Evolutionary conservation across 192 early-diverging fungal species (phyloP).

Genomic region (Mortierella hygrophila): DNA sequence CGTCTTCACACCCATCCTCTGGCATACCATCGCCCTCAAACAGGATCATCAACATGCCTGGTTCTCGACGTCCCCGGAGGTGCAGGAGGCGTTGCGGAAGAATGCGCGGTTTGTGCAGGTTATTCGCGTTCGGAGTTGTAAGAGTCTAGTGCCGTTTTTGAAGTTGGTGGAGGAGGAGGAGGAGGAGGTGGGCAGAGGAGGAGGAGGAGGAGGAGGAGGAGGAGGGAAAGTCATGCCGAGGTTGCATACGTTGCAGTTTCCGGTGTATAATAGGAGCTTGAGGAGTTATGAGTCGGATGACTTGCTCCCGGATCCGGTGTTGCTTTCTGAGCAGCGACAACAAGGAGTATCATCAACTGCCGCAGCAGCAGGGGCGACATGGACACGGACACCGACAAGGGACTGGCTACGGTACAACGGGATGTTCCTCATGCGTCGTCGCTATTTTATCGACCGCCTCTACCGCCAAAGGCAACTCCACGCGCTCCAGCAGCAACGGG

Average conservation of each 20-base stretch:
- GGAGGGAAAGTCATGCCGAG: background rate
- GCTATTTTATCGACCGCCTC: background rate
- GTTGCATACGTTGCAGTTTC: constrained; percentile 2
- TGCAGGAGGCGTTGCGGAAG: background rate
- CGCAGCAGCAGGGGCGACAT: background rate
- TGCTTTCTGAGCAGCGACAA: background rate
- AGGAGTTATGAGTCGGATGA: background rate
- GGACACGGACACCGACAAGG: background rate
- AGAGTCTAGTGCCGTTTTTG: background rate
- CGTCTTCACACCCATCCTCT: background rate
- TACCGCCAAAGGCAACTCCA: background rate
- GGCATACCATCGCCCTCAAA: background rate
- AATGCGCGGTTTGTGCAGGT: background rate
- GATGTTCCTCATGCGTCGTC: background rate
- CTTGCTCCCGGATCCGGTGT: background rate
- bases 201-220: background rate
- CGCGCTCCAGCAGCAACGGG: background rate
- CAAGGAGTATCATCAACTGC: background rate
- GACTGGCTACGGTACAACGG: background rate
- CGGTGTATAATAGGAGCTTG: background rate
- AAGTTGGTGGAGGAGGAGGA: background rate
- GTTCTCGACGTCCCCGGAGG: background rate
- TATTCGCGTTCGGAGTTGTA: background rate
- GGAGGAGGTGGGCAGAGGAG: background rate
- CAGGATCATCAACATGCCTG: background rate